A percentile compares a stretch with the other conserved stretches of the same genome.
Conservation (phyloP, 176 grass and related monocot genomes). For the Oryza coarctata region DNA sequence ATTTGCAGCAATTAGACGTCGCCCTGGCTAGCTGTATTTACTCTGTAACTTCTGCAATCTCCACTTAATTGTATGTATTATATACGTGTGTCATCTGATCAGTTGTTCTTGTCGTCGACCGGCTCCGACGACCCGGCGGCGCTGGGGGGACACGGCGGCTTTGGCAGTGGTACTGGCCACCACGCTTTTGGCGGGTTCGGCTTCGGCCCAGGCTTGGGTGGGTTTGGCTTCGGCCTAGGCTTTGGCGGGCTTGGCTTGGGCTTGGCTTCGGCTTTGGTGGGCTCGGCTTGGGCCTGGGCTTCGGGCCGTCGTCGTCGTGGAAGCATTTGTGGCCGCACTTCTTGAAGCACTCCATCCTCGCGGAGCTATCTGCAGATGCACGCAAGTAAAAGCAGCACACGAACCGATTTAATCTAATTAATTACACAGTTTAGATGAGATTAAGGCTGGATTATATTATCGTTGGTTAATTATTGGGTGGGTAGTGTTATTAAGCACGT, state of each 20-base stretch:
- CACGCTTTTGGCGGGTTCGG: background rate
- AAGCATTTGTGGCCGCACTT: slow-evolving; percentile 29
- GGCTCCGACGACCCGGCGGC: background rate
- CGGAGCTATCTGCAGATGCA: background rate
- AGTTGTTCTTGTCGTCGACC: background rate
- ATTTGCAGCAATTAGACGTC: background rate
- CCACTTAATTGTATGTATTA: background rate
- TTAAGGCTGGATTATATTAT: background rate
- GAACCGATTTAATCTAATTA: background rate
- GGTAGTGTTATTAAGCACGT: background rate
- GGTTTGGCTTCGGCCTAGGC: background rate
- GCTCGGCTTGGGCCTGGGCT: background rate
- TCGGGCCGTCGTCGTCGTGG: background rate
- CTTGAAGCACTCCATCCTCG: background rate
- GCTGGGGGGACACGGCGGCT: background rate
- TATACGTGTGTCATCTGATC: background rate
- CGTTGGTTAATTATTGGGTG: background rate
- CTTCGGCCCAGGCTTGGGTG: background rate
- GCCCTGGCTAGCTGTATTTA: background rate
- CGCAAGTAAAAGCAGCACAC: background rate
- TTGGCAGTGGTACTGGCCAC: background rate
- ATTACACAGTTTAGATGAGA: background rate
- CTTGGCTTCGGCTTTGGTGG: background rate
- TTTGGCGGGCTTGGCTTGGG: background rate
- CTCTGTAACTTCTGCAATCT: background rate